phyloP scores from a whole-genome alignment of 2,329 filamentous ascomycete species.

The Phialophora verrucosa region DNA sequence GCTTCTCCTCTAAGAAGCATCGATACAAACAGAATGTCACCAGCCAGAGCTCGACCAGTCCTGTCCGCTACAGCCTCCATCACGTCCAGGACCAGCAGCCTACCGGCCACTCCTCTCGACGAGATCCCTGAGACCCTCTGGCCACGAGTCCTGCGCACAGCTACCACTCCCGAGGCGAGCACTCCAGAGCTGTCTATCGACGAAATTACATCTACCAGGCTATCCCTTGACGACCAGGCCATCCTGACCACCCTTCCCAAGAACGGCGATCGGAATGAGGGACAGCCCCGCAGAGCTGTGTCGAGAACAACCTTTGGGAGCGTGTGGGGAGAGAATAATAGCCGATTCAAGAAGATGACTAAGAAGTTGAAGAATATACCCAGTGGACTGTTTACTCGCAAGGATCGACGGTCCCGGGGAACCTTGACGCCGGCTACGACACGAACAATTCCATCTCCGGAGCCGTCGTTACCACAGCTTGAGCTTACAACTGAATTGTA shows the following conservation, averaged over 20 bases:
- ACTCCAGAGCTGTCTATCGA: slow-evolving; percentile 34
- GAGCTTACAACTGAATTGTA: slow-evolving; percentile 22
- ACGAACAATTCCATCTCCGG: background rate
- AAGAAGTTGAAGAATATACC: slow-evolving; percentile 24
- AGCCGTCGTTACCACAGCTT: slow-evolving; percentile 16
- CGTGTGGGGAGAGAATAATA: slow-evolving; percentile 22
- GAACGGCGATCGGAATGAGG: slow-evolving; percentile 15
- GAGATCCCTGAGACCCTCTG: slow-evolving; percentile 32
- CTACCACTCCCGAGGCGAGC: slow-evolving; percentile 29
- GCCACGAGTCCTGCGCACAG: slow-evolving; percentile 31
- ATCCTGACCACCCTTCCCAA: slow-evolving; percentile 25
- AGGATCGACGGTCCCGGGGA: slow-evolving; percentile 12
- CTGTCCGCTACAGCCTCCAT: slow-evolving; percentile 20
- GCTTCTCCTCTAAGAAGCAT: slow-evolving; percentile 23
- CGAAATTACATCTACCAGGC: slow-evolving; percentile 33
- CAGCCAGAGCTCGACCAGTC: slow-evolving; percentile 9
- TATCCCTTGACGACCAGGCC: slow-evolving; percentile 32
- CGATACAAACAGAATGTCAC: slow-evolving; percentile 16
- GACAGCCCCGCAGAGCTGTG: slow-evolving; percentile 6
- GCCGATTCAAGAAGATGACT: slow-evolving; percentile 28
- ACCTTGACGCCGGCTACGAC: background rate
- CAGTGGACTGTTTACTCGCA: slow-evolving; percentile 21
- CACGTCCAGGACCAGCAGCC: slow-evolving; percentile 26
- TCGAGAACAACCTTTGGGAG: slow-evolving; percentile 14
- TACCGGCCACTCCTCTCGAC: slow-evolving; percentile 33